Percentiles rank a stretch among this genome's conserved stretches.
These are phyloP conservation scores for Penicillium sp. DNA, from an alignment of 2,329 filamentous ascomycete species.

Conservation along the genomic window DNA sequence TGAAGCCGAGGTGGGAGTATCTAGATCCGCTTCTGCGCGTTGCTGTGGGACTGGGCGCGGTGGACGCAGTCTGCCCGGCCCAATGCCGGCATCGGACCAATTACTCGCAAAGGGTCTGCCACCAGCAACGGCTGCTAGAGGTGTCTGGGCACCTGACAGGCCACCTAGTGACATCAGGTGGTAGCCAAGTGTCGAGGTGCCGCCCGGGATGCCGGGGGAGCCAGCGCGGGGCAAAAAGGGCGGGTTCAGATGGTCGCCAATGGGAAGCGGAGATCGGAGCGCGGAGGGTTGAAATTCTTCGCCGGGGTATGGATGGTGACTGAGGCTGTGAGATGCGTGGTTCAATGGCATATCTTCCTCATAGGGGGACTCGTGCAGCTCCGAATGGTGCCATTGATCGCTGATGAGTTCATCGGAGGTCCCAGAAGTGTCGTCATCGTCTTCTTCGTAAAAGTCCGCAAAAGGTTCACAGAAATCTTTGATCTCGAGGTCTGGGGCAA, in stretches of 20 bases:
- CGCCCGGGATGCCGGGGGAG: slow-evolving; percentile 46
- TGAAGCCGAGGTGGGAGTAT: slow-evolving; percentile 37
- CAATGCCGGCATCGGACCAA: slow-evolving; percentile 33
- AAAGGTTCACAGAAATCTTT: slow-evolving; percentile 96
- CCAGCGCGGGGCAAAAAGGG: slow-evolving; percentile 43
- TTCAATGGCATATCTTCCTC: slow-evolving; percentile 30
- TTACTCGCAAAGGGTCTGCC: slow-evolving; percentile 39
- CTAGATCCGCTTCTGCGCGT: slow-evolving; percentile 31
- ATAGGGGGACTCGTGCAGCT: slow-evolving; percentile 23
- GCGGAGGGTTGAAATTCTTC: slow-evolving; percentile 29
- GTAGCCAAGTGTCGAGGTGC: slow-evolving; percentile 48
- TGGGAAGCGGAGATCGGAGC: slow-evolving; percentile 33
- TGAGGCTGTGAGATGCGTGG: slow-evolving; percentile 18
- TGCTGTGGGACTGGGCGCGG: slow-evolving; percentile 17
- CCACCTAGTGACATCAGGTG: slow-evolving; percentile 47
- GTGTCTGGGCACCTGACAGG: slow-evolving; percentile 47
- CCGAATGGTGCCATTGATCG: slow-evolving; percentile 22
- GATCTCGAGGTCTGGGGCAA: slow-evolving; percentile 78
- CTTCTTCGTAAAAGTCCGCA: slow-evolving; percentile 89
- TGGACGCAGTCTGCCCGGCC: slow-evolving; percentile 14
- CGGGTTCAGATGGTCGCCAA: slow-evolving; percentile 37
- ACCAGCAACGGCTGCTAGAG: slow-evolving; percentile 44
- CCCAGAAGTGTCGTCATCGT: slow-evolving; percentile 48
- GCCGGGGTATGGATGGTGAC: slow-evolving; percentile 27
- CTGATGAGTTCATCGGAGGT: slow-evolving; percentile 32